Conservation (phyloP, 768 basidiomycete genomes). For the Tylopilus rubrobrunneus region DNA sequence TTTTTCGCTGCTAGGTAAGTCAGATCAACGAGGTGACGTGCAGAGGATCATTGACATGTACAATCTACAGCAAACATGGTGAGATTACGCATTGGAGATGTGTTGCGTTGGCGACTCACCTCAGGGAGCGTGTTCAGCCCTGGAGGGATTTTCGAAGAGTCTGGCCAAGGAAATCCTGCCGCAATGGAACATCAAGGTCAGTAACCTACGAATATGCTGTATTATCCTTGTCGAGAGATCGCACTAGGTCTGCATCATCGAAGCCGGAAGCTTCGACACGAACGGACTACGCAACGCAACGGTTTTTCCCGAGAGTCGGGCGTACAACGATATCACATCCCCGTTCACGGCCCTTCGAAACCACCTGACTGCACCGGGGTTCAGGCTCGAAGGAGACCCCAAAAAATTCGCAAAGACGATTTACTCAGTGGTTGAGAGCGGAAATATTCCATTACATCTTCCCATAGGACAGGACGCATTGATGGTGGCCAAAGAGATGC, state of each 20-base stretch:
- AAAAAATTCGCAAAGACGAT: slow-evolving; percentile 8
- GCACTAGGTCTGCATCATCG: slow-evolving; percentile 18
- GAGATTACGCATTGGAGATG: not conserved
- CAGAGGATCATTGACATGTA: slow-evolving; percentile 1
- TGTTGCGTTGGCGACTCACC: not conserved
- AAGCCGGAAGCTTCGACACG: slow-evolving; percentile 17
- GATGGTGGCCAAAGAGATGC: not conserved
- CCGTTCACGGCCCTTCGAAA: not conserved
- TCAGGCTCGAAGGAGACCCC: slow-evolving; percentile 8
- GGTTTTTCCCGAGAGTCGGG: slow-evolving; percentile 5
- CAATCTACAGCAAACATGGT: slow-evolving; percentile 16
- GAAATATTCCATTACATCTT: slow-evolving; percentile 10
- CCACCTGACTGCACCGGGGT: not conserved
- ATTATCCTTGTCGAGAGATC: not conserved
- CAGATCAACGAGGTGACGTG: slow-evolving; percentile 2
- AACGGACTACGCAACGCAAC: not conserved
- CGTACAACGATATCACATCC: slow-evolving; percentile 5
- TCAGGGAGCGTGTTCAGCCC: slow-evolving; percentile 13
- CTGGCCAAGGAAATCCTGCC: slow-evolving; percentile 36
- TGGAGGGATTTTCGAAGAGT: slow-evolving; percentile 34
- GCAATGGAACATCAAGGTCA: slow-evolving; percentile 38
- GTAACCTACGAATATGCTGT: not conserved
- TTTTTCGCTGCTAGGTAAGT: slow-evolving; percentile 20
- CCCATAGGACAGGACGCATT: slow-evolving; percentile 14
- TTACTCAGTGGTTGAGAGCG: slow-evolving; percentile 3